phyloP scores from a whole-genome alignment of 176 grass and related monocot species.

The Carex littledalei region DNA sequence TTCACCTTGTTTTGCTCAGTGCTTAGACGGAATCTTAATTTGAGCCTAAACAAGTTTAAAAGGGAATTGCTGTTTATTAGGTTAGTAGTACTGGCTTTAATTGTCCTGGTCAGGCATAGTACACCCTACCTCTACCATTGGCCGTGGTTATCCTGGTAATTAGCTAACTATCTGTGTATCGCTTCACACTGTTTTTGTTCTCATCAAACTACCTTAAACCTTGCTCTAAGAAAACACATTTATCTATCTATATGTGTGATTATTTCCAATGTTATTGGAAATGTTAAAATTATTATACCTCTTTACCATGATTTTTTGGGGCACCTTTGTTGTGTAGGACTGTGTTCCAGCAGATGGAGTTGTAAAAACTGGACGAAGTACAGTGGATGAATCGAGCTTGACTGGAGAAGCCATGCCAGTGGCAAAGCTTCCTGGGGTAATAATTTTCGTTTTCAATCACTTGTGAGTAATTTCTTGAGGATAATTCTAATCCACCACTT shows the following conservation, averaged over 20 bases:
- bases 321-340: slow-evolving; percentile 49
- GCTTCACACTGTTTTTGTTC: not conserved
- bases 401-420: slow-evolving; percentile 96
- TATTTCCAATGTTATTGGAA: not conserved
- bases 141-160: not conserved
- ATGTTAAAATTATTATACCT: not conserved
- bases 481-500: slow-evolving; percentile 13
- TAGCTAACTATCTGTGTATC: not conserved
- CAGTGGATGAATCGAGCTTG: slow-evolving; percentile 95
- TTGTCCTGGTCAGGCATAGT: no score
- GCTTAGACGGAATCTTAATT: not conserved
- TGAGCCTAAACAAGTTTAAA: not conserved
- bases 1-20: not conserved
- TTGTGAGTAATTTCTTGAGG: not conserved
- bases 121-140: not conserved
- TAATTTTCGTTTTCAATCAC: not conserved
- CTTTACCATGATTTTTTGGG: not conserved
- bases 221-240: not conserved
- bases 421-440: slow-evolving; percentile 87
- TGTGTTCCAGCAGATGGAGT: slow-evolving; percentile 84
- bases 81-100: not conserved
- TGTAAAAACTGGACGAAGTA: slow-evolving; percentile 87
- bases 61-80: not conserved
- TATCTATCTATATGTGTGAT: not conserved
- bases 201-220: not conserved